These are phyloP conservation scores for Thermothielavioides terrestris DNA, from an alignment of 495 filamentous ascomycete species.

Conservation along the genomic window DNA sequence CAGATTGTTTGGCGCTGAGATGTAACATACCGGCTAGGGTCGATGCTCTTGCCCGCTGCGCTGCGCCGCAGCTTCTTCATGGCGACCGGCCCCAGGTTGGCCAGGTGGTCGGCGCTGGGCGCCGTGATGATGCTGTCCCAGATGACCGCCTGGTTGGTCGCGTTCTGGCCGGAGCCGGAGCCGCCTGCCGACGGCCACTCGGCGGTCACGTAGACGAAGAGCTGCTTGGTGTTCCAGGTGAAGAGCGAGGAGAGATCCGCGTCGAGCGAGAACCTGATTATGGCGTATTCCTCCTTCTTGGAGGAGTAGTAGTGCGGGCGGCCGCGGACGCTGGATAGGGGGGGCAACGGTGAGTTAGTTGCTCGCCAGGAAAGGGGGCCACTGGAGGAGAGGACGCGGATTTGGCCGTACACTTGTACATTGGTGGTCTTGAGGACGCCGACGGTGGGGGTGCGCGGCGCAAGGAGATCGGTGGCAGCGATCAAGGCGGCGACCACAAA, in stretches of 20 bases:
- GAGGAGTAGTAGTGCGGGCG: constrained; percentile 87
- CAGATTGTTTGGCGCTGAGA: too few species aligned
- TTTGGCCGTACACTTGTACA: constrained; percentile 78
- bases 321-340: constrained; percentile 60
- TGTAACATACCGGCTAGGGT: constrained; percentile 38
- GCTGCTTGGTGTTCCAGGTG: constrained; percentile 99
- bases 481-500: constrained; percentile 71
- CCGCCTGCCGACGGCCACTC: constrained; percentile 56
- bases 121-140: constrained; percentile 90
- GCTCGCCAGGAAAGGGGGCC: not conserved
- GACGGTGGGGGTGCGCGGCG: constrained; percentile 55
- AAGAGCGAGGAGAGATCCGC: constrained; percentile 81
- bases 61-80: constrained; percentile 46
- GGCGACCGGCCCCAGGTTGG: constrained; percentile 41
- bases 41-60: constrained; percentile 43
- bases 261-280: constrained; percentile 87
- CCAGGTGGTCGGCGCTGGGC: constrained; percentile 48
- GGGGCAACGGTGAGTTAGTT: not conserved
- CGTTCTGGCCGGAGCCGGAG: constrained; percentile 22
- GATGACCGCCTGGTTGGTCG: constrained; percentile 69
- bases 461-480: constrained; percentile 67
- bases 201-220: constrained; percentile 91
- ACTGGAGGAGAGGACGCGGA: not conserved
- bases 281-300: constrained; percentile 89
- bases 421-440: constrained; percentile 61